Conservation (phyloP, 2,329 filamentous ascomycete species). For the Colletotrichum tanaceti region DNA sequence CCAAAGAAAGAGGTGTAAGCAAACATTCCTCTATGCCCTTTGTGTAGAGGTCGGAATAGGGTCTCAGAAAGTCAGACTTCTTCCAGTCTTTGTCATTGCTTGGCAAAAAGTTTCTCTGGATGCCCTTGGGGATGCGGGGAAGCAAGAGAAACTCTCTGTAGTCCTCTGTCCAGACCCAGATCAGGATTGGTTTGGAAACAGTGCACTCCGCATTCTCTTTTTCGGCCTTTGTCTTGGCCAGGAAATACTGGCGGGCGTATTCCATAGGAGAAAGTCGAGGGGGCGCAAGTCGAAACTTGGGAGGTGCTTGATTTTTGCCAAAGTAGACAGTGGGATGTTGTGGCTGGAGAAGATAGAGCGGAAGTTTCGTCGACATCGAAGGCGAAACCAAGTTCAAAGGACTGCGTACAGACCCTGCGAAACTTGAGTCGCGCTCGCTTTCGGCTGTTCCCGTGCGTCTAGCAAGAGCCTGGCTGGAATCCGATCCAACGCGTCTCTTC, state of each 20-base stretch:
- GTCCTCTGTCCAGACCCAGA: slow-evolving; percentile 50
- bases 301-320: slow-evolving; percentile 30
- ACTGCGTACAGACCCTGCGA: slow-evolving; percentile 14
- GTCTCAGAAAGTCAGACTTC: slow-evolving; percentile 15
- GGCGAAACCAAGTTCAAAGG: slow-evolving; percentile 28
- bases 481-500: slow-evolving; percentile 23
- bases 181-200: slow-evolving; percentile 47
- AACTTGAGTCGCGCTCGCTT: slow-evolving; percentile 5
- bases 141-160: slow-evolving; percentile 53
- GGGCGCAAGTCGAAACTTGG: slow-evolving; percentile 29
- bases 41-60: not conserved
- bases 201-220: slow-evolving; percentile 45
- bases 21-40: slow-evolving; percentile 20
- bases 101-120: slow-evolving; percentile 39
- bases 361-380: slow-evolving; percentile 26
- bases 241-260: slow-evolving; percentile 51
- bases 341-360: slow-evolving; percentile 34
- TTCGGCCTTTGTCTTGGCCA: slow-evolving; percentile 49
- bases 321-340: slow-evolving; percentile 31
- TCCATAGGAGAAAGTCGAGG: slow-evolving; percentile 55
- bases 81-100: slow-evolving; percentile 25
- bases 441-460: slow-evolving; percentile 19
- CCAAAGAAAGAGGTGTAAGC: slow-evolving; percentile 31
- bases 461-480: slow-evolving; percentile 16
- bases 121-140: slow-evolving; percentile 47